These are phyloP conservation scores for Coemansia sp. DNA, from an alignment of 192 early-diverging fungal species.

Conservation along the genomic window DNA sequence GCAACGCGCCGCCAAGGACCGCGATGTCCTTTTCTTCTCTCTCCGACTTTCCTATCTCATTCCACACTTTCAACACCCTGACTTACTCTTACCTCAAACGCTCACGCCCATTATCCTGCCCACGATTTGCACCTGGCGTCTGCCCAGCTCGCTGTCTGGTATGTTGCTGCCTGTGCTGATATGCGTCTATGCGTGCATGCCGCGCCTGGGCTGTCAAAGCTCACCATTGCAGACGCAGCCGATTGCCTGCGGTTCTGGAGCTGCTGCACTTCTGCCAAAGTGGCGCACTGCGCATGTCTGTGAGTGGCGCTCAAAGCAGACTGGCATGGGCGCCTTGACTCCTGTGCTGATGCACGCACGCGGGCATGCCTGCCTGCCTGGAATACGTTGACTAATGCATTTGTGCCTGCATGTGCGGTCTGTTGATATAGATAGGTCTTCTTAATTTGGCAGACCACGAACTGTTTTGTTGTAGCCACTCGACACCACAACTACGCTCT, in stretches of 20 bases:
- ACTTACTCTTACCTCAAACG: neutral
- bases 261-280: neutral
- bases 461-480: slow-evolving; percentile 8
- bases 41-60: neutral
- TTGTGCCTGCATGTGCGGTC: slow-evolving; percentile 11
- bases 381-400: slow-evolving; percentile 6
- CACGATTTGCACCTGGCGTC: neutral
- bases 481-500: slow-evolving; percentile 8
- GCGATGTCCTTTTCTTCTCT: neutral
- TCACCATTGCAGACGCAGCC: neutral
- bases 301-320: neutral
- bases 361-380: neutral
- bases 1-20: neutral
- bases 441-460: neutral
- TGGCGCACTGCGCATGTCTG: slow-evolving; percentile 9
- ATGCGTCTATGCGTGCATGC: neutral
- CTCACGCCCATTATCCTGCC: too few species aligned
- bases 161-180: neutral
- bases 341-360: slow-evolving; percentile 1
- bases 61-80: slow-evolving; percentile 1
- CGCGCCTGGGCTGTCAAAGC: neutral
- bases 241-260: slow-evolving; percentile 1
- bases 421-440: slow-evolving; percentile 13
- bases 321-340: slow-evolving; percentile 3
- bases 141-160: slow-evolving; percentile 1